phyloP scores from a whole-genome alignment of 257 asterid genomes.

The Salvia rosmarinus region DNA sequence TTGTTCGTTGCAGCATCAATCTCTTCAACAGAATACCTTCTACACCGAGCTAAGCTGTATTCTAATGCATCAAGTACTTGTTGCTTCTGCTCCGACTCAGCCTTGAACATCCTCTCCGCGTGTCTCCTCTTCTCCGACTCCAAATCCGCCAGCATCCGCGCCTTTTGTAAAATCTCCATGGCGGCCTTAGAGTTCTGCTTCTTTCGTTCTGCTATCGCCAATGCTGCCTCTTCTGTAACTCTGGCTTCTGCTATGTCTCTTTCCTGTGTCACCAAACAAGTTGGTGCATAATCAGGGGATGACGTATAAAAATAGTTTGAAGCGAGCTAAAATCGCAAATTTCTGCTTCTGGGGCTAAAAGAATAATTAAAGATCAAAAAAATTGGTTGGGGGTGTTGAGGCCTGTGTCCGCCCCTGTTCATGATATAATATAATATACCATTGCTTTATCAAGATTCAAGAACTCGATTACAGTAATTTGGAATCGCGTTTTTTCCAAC shows the following conservation, averaged over 20 bases:
- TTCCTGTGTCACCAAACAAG: no score
- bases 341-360: no score
- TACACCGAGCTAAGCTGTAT: slow-evolving; percentile 41
- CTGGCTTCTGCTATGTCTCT: slow-evolving; percentile 41
- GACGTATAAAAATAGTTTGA: no score
- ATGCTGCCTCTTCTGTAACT: slow-evolving; percentile 47
- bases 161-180: slow-evolving; percentile 63
- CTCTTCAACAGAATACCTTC: slow-evolving; percentile 60
- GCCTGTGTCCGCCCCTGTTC: no score
- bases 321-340: no score
- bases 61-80: slow-evolving; percentile 55
- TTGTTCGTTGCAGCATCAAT: slow-evolving; percentile 67
- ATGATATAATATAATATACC: no score
- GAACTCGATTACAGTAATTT: neutral
- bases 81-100: slow-evolving; percentile 61
- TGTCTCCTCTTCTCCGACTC: slow-evolving; percentile 62
- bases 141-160: slow-evolving; percentile 62
- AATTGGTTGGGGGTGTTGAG: no score
- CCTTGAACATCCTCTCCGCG: slow-evolving; percentile 56
- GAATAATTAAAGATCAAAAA: no score
- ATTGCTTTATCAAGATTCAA: slow-evolving; percentile 2
- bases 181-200: no score
- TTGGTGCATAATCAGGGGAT: no score
- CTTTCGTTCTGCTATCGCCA: slow-evolving; percentile 56
- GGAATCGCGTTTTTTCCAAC: slow-evolving; percentile 32